Evolutionary conservation across 2,329 filamentous ascomycete species (phyloP).

Genomic region (Alternaria infectoria): DNA sequence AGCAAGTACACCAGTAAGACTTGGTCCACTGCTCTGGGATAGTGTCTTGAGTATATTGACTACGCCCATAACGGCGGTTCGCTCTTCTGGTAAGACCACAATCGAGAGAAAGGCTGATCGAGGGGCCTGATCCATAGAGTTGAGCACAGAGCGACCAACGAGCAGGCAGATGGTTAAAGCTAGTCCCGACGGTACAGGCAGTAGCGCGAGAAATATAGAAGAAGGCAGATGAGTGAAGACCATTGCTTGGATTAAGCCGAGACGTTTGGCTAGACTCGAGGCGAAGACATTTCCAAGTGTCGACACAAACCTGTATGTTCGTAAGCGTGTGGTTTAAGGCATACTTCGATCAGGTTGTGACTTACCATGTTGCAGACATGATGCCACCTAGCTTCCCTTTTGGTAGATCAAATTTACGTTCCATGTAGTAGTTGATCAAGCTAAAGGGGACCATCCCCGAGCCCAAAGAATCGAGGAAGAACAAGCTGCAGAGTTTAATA

Average conservation of each 20-base stretch:
- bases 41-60: constrained; percentile 49
- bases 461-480: constrained; percentile 72
- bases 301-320: constrained; percentile 34
- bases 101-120: constrained; percentile 44
- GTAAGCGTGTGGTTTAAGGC: not conserved
- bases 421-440: constrained; percentile 61
- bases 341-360: no score
- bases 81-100: constrained; percentile 44
- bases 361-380: constrained; percentile 55
- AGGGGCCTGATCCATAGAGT: constrained; percentile 49
- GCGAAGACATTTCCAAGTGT: constrained; percentile 42
- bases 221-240: constrained; percentile 46
- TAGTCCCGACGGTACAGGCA: constrained; percentile 34
- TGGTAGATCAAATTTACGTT: constrained; percentile 62
- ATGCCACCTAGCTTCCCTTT: constrained; percentile 62
- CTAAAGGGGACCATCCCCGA: constrained; percentile 68
- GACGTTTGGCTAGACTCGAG: constrained; percentile 65
- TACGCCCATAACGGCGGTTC: constrained; percentile 50
- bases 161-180: constrained; percentile 40
- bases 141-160: constrained; percentile 38
- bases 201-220: constrained; percentile 43
- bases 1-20: constrained; percentile 45
- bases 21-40: constrained; percentile 43
- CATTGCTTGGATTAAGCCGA: constrained; percentile 59
- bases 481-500: constrained; percentile 69